Base-by-base conservation (phyloP, 352 stramenopile genomes). In the Phytophthora vignae region DNA sequence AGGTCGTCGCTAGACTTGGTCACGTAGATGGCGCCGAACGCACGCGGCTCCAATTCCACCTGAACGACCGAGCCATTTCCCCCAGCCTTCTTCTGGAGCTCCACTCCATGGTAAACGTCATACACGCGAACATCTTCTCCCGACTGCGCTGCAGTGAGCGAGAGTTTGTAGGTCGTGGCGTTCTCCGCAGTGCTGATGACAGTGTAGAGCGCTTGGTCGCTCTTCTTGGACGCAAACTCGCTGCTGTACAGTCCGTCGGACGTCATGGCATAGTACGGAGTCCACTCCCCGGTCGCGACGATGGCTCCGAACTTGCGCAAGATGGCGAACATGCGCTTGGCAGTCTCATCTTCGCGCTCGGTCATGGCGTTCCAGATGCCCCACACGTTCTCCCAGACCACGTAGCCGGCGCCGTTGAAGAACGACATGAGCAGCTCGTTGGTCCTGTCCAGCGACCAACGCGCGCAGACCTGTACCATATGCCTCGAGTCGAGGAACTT, bases 321-420 rank as follows among this genome's bases (percentile, higher is more conserved):
- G 57, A 94, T 89, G 9, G 79, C 57, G 46, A 93, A 93, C 62
- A 80, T 82, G 2, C 86, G 78, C 76, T 86, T 90, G 40, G 74
- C 59, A 5, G 72, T 85, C 64, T 91, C 81, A 65, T 80, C 81
- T 74, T 97, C 89, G 9, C 87, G 85, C 50, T 78, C 68, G 0
- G 89, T 95, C 75, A 95, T 91, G 10, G 74, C 80, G 53, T 94
- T 96, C 87, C 85, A 96, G 31, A 95, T 95, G 15, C 90, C 88
- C 90, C 90, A 97, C 17, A 97, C 87, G 63, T 97, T 97, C 53
- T 97, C 90, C 90, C 90, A 97, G 5, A 93, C 70, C 21, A 95
- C 90, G 69, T 95, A 96, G 4, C 90, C 89, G n/a, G 81, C 84
- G 10, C 88, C 89, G 65, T 97, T 97, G 64, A 96, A 97, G 61